Percentiles rank a stretch among this genome's conserved stretches.
Evolutionary conservation across 164 flowering plant species (phyloP).

Genomic region (Saururus chinensis): DNA sequence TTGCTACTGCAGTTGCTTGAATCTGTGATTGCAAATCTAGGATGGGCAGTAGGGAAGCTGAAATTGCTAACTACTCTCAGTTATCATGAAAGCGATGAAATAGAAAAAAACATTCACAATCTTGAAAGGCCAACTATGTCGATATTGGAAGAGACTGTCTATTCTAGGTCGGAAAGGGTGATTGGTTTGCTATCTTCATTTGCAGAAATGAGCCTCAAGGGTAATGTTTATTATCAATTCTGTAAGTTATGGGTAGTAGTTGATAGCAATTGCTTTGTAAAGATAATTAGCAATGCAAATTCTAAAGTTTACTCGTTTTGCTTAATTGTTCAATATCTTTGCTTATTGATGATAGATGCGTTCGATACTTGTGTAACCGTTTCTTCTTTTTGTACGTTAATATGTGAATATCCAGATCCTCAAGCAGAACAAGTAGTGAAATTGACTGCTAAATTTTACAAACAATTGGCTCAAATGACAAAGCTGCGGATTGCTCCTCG

Average conservation of each 20-base stretch:
- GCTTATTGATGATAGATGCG: no score
- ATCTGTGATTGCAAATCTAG: constrained; percentile 38
- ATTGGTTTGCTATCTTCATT: constrained; percentile 55
- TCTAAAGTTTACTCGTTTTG: no score
- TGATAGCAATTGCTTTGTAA: no score
- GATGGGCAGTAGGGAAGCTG: constrained; percentile 47
- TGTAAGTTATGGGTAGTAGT: no score
- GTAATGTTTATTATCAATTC: constrained; percentile 20
- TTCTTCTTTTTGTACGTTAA: background rate
- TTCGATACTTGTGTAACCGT: background rate
- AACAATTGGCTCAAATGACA: constrained; percentile 61
- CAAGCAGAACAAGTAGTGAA: constrained; percentile 67
- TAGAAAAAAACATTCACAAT: constrained; percentile 10
- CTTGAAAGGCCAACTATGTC: constrained; percentile 23
- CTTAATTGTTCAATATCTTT: no score
- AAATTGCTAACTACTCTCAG: constrained; percentile 21
- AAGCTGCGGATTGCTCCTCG: constrained; percentile 68
- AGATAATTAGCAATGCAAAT: no score
- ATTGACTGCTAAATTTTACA: constrained; percentile 57
- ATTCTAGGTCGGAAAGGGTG: constrained; percentile 53
- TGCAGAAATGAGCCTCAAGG: constrained; percentile 57
- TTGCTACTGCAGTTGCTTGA: constrained; percentile 43
- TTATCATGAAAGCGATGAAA: constrained; percentile 18
- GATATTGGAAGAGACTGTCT: constrained; percentile 47
- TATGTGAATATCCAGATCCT: constrained; percentile 34